Evolutionary conservation across 306 rosid species (phyloP).

Genomic region (Acacia crassicarpa): DNA sequence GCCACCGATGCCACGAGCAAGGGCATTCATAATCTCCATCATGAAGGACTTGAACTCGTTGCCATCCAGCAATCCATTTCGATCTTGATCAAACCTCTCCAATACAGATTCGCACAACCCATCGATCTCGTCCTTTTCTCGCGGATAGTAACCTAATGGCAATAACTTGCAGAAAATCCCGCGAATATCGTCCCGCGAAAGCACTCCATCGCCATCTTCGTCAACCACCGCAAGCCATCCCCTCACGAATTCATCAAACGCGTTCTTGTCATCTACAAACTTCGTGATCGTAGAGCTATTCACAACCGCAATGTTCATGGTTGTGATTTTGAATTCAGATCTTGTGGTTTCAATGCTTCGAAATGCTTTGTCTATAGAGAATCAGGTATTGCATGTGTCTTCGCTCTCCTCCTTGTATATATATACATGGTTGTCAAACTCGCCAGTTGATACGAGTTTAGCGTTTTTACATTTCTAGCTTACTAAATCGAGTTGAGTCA

Average conservation of each 20-base stretch:
- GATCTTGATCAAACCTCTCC: constrained; percentile 51
- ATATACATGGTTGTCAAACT: too few species aligned
- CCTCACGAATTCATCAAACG: constrained; percentile 42
- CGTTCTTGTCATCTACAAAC: constrained; percentile 39
- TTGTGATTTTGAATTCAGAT: neutral
- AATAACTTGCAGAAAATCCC: constrained; percentile 33
- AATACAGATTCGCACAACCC: constrained; percentile 31
- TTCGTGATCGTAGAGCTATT: constrained; percentile 42
- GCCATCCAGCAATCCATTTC: constrained; percentile 41
- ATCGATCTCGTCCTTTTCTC: constrained; percentile 23
- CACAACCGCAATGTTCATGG: constrained; percentile 47
- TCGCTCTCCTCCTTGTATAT: neutral
- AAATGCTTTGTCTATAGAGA: neutral
- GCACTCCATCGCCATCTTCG: constrained; percentile 41
- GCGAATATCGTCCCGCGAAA: constrained; percentile 46
- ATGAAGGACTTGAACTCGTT: constrained; percentile 45
- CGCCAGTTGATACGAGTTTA: too few species aligned
- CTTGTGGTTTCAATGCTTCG: neutral
- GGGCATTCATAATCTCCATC: constrained; percentile 58
- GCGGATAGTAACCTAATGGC: constrained; percentile 44
- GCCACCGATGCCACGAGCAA: constrained; percentile 62
- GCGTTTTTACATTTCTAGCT: too few species aligned
- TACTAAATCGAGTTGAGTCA: too few species aligned
- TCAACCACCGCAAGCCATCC: constrained; percentile 47
- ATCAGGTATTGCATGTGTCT: neutral